Conservation (phyloP, 202 grass and related monocot species). For the Cymbopogon flexuosus region DNA sequence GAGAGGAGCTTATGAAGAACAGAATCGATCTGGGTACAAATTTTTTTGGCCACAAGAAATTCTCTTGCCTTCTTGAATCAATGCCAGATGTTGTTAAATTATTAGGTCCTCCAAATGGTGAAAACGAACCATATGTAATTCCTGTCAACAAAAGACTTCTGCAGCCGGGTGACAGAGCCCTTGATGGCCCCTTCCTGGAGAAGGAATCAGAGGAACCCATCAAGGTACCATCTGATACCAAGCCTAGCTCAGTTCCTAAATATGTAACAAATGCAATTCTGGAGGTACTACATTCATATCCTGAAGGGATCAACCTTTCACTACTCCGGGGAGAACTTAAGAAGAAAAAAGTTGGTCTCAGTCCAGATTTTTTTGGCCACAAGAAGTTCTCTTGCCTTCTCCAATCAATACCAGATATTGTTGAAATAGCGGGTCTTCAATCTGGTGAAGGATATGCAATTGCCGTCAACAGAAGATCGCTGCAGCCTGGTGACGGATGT, state of each 20-base stretch:
- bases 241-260: slow-evolving; percentile 42
- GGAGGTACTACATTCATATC: slow-evolving; percentile 43
- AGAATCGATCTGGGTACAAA: slow-evolving; percentile 36
- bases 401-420: slow-evolving; percentile 46
- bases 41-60: slow-evolving; percentile 59
- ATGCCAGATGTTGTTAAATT: slow-evolving; percentile 51
- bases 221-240: slow-evolving; percentile 26
- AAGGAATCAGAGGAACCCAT: slow-evolving; percentile 43
- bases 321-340: slow-evolving; percentile 11
- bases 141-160: slow-evolving; percentile 17
- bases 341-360: slow-evolving; percentile 38
- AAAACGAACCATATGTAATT: slow-evolving; percentile 29
- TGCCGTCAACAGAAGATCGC: slow-evolving; percentile 20
- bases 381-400: slow-evolving; percentile 60
- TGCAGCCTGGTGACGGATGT: slow-evolving; percentile 17
- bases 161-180: slow-evolving; percentile 14
- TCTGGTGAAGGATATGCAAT: slow-evolving; percentile 20
- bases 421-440: slow-evolving; percentile 30
- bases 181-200: slow-evolving; percentile 3
- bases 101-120: slow-evolving; percentile 1
- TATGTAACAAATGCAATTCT: slow-evolving; percentile 33
- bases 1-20: slow-evolving; percentile 22
- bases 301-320: slow-evolving; percentile 48
- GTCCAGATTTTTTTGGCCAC: slow-evolving; percentile 50
- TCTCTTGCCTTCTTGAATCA: slow-evolving; percentile 52